Base-by-base conservation (phyloP, 768 basidiomycete genomes). In the Suillus discolor region DNA sequence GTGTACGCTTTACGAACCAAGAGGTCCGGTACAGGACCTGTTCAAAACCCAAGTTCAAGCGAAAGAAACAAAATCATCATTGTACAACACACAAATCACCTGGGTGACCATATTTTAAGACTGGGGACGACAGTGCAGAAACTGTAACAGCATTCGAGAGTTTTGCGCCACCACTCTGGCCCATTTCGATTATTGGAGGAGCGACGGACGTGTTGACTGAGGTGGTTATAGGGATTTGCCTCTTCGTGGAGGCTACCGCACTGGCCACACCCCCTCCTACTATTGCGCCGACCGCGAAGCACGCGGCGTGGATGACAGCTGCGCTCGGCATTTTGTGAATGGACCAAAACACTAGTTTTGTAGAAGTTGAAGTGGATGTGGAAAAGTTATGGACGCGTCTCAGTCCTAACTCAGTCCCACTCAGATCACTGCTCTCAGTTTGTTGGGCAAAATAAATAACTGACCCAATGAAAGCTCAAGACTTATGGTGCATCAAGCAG, bases 11-110 rank as follows among this genome's bases (percentile, higher is more conserved):
- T 86, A 59, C 94, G 86, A 53, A 89, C 84, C 25, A 97, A 81
- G 15, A 89, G 74, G 78, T 97, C 96, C 2, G 89, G 83, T 61
- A 94, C 83, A 16, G 96, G 96, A 9, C 96, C 95, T 97, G 69
- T n/a, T 66, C 47, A 66, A 47, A 53, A 62, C 41, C 54, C 60
- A n/a, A 69, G 41, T 23, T 60, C 39, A 28, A 42, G 59, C 12
- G 6, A 23, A 3, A 31, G 16, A 60, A 28, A 39, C 65, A 41
- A 72, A 68, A 41, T 59, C 41, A 6, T 61, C 20, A 12, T 55
- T n/a, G 54, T 23, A 6, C 12, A 18, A 15, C 25, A 60, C 6
- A 23, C 16, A 34, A 75, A 84, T 67, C 66, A 93, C 93, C 93
- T 69, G 94, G 94, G 73, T 93, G 84, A 11, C 93, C 93, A 70